Evolutionary conservation across 345 rosid genomes (phyloP), one percentile per base, ranked within the genome.

Genomic region (Alliaria petiolata): DNA sequence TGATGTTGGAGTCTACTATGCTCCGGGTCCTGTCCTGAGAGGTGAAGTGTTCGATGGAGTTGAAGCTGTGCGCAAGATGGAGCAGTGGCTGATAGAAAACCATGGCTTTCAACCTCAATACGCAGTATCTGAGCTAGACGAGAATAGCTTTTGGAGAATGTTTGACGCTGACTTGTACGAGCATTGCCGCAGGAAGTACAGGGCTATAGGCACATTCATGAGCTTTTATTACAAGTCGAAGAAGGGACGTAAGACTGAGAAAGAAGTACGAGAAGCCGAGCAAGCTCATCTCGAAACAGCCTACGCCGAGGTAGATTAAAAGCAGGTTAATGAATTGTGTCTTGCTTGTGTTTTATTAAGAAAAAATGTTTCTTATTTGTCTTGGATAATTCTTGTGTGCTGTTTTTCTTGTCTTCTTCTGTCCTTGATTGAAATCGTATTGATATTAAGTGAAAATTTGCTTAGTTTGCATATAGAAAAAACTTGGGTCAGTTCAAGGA

Each of bases 241-340:
- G 89, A 92, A 90, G 73, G 98, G 98, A 40, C 84, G 87, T 81
- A 92, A 92, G 89, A 90, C 91, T 0, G 98, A 92, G 85, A 90
- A 88, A 76, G 98, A 92, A 81, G 98, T 92, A 51, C 83, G 79
- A 72, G 95, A 92, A 69, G 98, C 98, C 0, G 95, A 89, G 59
- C 87, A 81, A 75, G 92, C 90, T 38, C 88, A 82, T 45, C 81
- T 88, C 4, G 96, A 90, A 81, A 70, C 60, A 38, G 65, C 73
- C 9, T 69, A 56, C 8, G 63, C 44, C n/a, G 72, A 68, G 54
- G 44, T 2, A 28, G 44, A 68, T 55, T 67, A 61, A 65, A 60
- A 40, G 5, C 13, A 39, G 44, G 6, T 39, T 13, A 35, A 6
- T 26, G 13, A 53, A 13, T 0, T 7, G 13, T 54, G 38, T 31